These are phyloP conservation scores for Cyclocybe aegerita DNA, from an alignment of 768 basidiomycete species.

Conservation along the genomic window DNA sequence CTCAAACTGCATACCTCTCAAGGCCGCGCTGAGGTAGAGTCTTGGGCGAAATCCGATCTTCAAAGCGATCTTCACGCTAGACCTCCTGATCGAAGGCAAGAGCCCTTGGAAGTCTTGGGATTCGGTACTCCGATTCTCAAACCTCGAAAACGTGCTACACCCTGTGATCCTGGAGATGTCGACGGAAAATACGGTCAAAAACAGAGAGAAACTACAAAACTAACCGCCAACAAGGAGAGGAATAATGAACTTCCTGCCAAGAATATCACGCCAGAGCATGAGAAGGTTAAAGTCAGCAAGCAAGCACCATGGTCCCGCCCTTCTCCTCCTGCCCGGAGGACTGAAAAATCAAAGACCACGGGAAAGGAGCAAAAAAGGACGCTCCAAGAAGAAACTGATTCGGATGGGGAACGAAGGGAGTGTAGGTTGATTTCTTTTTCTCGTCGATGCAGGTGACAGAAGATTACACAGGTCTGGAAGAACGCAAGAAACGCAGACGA, in stretches of 20 bases:
- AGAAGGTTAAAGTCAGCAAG: no score
- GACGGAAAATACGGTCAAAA: no score
- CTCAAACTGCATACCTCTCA: slow-evolving; percentile 42
- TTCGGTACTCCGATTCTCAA: slow-evolving; percentile 59
- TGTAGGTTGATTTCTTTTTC: slow-evolving; percentile 16
- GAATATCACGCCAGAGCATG: no score
- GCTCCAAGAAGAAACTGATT: neutral
- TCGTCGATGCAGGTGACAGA: no score
- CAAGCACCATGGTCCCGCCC: no score
- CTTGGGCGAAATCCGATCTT: slow-evolving; percentile 25
- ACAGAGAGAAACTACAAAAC: no score
- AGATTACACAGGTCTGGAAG: slow-evolving; percentile 49
- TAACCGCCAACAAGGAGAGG: no score
- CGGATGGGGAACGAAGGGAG: slow-evolving; percentile 18
- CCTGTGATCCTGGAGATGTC: neutral
- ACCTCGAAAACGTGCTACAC: slow-evolving; percentile 31
- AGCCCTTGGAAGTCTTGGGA: slow-evolving; percentile 23
- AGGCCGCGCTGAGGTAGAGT: slow-evolving; percentile 28
- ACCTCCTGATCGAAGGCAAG: neutral
- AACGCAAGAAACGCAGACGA: slow-evolving; percentile 65
- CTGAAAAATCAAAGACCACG: no score
- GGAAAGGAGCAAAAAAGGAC: neutral
- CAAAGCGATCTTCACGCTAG: neutral
- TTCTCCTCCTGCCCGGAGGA: no score
- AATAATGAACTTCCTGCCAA: no score